Conservation (phyloP, 2,329 filamentous ascomycete species). For the Fulvia fulva region DNA sequence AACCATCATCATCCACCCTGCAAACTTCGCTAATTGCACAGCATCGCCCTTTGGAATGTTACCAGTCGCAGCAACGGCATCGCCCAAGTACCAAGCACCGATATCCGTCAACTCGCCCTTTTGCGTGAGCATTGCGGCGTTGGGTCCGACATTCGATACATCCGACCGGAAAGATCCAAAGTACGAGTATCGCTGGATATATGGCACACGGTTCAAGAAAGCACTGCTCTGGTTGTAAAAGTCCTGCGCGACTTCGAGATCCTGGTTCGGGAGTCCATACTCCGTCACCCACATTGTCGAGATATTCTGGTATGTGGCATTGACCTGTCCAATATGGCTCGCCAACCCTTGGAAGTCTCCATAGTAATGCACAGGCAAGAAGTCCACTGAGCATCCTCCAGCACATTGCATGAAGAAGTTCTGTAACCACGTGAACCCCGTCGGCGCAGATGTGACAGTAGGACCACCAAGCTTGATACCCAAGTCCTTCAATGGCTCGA, state of each 20-base stretch:
- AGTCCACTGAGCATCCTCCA: conserved; percentile 47
- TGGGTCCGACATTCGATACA: conserved; percentile 69
- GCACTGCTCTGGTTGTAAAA: conserved; percentile 66
- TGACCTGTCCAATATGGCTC: conserved; percentile 60
- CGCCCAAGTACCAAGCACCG: conserved; percentile 71
- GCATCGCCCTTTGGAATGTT: conserved; percentile 35
- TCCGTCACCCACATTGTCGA: conserved; percentile 71
- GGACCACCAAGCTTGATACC: conserved; percentile 68
- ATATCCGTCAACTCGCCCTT: conserved; percentile 69
- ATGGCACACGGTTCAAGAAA: conserved; percentile 62
- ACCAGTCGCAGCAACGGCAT: conserved; percentile 36
- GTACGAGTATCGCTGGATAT: conserved; percentile 66
- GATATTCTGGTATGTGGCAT: conserved; percentile 38
- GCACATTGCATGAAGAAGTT: conserved; percentile 60
- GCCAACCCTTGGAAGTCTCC: conserved; percentile 67
- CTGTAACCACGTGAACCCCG: conserved; percentile 63
- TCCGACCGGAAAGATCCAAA: conserved; percentile 67
- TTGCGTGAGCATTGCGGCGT: conserved; percentile 65
- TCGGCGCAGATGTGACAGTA: conserved; percentile 59
- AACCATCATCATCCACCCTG: conserved; percentile 26
- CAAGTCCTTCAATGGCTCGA: conserved; percentile 61
- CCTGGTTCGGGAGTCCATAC: conserved; percentile 59
- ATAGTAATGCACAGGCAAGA: conserved; percentile 52
- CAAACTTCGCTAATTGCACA: conserved; percentile 22
- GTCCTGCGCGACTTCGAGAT: conserved; percentile 54